Evolutionary conservation across 208 protist species (phyloP).

Genomic region (Acanthamoeba castellanii): DNA sequence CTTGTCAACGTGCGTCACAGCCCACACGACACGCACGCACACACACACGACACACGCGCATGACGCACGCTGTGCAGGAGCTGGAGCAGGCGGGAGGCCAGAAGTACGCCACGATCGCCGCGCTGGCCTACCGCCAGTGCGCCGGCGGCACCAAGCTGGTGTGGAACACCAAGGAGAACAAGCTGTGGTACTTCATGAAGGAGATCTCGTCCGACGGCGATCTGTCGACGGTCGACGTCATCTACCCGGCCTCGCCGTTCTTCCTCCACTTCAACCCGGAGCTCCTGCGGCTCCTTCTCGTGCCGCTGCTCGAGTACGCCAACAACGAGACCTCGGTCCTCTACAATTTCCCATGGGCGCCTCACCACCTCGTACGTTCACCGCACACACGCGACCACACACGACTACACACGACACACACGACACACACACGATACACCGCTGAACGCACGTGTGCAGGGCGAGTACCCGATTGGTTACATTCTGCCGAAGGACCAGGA

Average conservation of each 20-base stretch:
- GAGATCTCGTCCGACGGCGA: slow-evolving; percentile 83
- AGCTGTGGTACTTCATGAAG: slow-evolving; percentile 79
- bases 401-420: not conserved
- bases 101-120: slow-evolving; percentile 66
- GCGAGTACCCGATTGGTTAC: slow-evolving; percentile 78
- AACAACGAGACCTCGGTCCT: slow-evolving; percentile 72
- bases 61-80: not conserved
- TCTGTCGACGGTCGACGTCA: slow-evolving; percentile 78
- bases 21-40: too few species aligned
- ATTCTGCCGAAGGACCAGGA: slow-evolving; percentile 77
- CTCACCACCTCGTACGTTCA: slow-evolving; percentile 76
- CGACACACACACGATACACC: not conserved
- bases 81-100: slow-evolving; percentile 25
- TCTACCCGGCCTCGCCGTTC: slow-evolving; percentile 79
- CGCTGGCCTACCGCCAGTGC: slow-evolving; percentile 78
- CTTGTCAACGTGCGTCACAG: not conserved
- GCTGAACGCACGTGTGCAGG: not conserved
- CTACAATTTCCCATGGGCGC: slow-evolving; percentile 80
- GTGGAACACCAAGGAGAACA: slow-evolving; percentile 42
- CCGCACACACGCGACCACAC: too few species aligned
- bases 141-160: slow-evolving; percentile 73
- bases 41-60: not conserved
- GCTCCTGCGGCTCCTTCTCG: slow-evolving; percentile 38
- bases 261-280: slow-evolving; percentile 77
- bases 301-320: slow-evolving; percentile 79